Base-by-base conservation (phyloP, 305 asterid genomes). In the Coffea humblotiana region DNA sequence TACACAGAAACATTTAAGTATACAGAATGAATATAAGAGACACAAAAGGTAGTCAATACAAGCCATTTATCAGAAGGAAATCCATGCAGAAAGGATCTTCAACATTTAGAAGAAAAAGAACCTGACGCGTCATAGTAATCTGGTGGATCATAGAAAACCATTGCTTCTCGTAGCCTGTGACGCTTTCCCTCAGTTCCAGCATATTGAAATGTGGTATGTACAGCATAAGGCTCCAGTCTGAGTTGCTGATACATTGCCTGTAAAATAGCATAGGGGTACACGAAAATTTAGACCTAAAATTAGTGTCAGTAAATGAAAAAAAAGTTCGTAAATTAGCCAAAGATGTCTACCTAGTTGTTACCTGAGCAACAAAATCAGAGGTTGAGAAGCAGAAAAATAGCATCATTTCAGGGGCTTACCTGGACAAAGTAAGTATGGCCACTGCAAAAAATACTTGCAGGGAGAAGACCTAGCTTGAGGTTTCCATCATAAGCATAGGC, bases 181-280 rank as follows among this genome's bases (percentile, higher is more conserved):
- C 99, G 97, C 88, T 96, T 96, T 80, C 99, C 99, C 8, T 92
- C 98, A 78, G 99, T 96, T 77, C 98, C 99, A 80, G 94, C 97
- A 88, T 89, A 96, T 83, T 96, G 99, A 85, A 92, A 96, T 72
- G 99, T 94, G 76, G 99, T 94, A 82, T 96, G 98, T 76, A 94
- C 98, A 82, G 98, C 99, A 75, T 96, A 96, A 2, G 98, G 95
- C 82, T 94, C 89, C 87, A 96, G 80, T 83, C 89, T 88, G 79
- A 96, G 98, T 88, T 96, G 99, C 84, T 89, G 93, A 84, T 92
- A 90, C 84, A 91, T 87, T 72, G 94, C 93, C 99, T 96, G 90
- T 72, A 83, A 83, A 40, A 80, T 54, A 12, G 45, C 64, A 43
- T 35, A 52, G 45, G 45, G 61, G 61, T 14, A 68, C 15, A 37